phyloP scores from a whole-genome alignment of 345 rosid species.

The Turritis glabra region DNA sequence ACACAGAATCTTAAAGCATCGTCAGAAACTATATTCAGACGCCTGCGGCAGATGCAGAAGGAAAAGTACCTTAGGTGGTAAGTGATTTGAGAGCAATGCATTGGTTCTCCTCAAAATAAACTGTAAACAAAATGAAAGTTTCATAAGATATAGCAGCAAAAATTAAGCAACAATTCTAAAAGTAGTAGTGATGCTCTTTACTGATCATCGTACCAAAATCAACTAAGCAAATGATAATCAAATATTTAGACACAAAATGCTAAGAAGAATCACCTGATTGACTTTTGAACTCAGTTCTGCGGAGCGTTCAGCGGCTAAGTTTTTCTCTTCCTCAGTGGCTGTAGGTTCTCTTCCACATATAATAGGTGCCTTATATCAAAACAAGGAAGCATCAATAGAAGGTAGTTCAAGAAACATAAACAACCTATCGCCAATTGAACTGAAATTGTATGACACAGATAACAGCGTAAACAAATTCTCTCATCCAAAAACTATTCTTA shows the following conservation, averaged over 20 bases:
- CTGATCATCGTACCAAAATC: slow-evolving; percentile 22
- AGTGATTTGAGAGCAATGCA: slow-evolving; percentile 88
- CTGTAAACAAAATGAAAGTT: slow-evolving; percentile 50
- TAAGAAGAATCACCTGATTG: slow-evolving; percentile 70
- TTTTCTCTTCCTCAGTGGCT: slow-evolving; percentile 81
- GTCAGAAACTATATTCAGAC: slow-evolving; percentile 3
- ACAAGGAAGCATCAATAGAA: slow-evolving; percentile 22
- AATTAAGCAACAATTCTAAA: not conserved
- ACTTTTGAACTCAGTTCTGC: slow-evolving; percentile 90
- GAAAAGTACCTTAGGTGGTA: slow-evolving; percentile 88
- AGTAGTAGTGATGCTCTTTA: slow-evolving; percentile 1
- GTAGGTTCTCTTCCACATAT: slow-evolving; percentile 98
- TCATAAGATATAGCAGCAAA: slow-evolving; percentile 12
- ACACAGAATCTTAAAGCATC: not conserved
- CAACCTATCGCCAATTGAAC: slow-evolving; percentile 6
- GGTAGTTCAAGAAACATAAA: slow-evolving; percentile 11
- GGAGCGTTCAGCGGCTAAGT: slow-evolving; percentile 77
- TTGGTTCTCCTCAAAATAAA: slow-evolving; percentile 97
- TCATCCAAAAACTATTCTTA: not conserved
- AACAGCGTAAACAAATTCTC: slow-evolving; percentile 13
- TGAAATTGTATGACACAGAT: slow-evolving; percentile 12
- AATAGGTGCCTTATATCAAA: slow-evolving; percentile 68
- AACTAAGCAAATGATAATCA: slow-evolving; percentile 8
- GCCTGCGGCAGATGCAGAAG: slow-evolving; percentile 15
- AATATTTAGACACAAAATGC: slow-evolving; percentile 14